These are phyloP conservation scores for Monilinia aucupariae DNA, from an alignment of 2,329 filamentous ascomycete genomes.

Conservation along the genomic window DNA sequence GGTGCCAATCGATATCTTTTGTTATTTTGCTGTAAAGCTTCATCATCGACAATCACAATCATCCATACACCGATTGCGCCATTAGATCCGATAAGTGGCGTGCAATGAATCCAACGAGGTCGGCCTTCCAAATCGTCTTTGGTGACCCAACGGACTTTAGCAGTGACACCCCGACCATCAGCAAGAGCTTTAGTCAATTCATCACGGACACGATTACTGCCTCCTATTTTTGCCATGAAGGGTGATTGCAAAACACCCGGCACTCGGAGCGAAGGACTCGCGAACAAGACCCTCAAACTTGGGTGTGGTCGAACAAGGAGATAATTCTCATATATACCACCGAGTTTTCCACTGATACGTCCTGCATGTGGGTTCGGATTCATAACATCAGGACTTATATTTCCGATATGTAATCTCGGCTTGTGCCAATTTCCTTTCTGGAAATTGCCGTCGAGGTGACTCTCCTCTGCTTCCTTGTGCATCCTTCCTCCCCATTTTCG, in stretches of 20 bases:
- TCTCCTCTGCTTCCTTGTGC: slow-evolving; percentile 47
- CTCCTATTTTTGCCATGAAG: slow-evolving; percentile 50
- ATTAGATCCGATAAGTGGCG: slow-evolving; percentile 61
- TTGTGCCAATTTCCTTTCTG: slow-evolving; percentile 38
- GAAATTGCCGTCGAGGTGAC: slow-evolving; percentile 37
- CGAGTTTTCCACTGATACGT: slow-evolving; percentile 34
- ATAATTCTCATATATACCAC: slow-evolving; percentile 51
- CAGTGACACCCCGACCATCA: slow-evolving; percentile 65
- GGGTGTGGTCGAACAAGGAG: slow-evolving; percentile 62
- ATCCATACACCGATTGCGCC: slow-evolving; percentile 72
- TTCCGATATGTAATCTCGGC: slow-evolving; percentile 40
- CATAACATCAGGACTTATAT: slow-evolving; percentile 29
- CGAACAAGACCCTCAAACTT: slow-evolving; percentile 61
- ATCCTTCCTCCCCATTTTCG: slow-evolving; percentile 58
- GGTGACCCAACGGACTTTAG: slow-evolving; percentile 66
- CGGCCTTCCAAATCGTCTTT: slow-evolving; percentile 48
- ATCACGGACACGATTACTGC: slow-evolving; percentile 43
- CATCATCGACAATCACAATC: slow-evolving; percentile 66
- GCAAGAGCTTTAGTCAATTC: slow-evolving; percentile 54
- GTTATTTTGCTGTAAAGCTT: slow-evolving; percentile 33
- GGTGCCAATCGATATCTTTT: slow-evolving; percentile 30
- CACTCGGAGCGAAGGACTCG: slow-evolving; percentile 60
- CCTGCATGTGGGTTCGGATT: slow-evolving; percentile 13
- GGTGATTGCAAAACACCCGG: slow-evolving; percentile 61
- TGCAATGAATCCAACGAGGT: slow-evolving; percentile 71